Evolutionary conservation across 2,329 filamentous ascomycete genomes (phyloP), one percentile per base, ranked within the genome.

Genomic region (Beauveria pseudobassiana): DNA sequence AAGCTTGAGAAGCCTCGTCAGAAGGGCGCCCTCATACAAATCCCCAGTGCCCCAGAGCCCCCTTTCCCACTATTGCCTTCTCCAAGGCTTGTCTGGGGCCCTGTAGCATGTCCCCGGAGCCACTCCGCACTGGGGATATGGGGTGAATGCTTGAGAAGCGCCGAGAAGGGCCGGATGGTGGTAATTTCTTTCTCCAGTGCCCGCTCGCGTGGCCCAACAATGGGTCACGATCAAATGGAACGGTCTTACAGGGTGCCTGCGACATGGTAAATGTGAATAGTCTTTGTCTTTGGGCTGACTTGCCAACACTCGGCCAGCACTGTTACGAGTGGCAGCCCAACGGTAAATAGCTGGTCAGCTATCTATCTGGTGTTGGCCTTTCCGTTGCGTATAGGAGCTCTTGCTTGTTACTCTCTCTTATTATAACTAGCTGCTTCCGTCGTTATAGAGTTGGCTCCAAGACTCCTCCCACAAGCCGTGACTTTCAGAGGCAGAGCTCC

Each of bases 151-250:
- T 34, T 34, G 16, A 61, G 59, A 61, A 61, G 59, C 59, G 59
- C 59, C 59, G 59, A 61, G 59, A 55, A 61, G 59, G 59, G 59
- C 59, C 59, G 59, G 51, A 42, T 22, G 59, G 50, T 52, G 57
- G 42, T 48, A 60, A 48, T 60, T 60, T 53, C 26, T 24, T 53
- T 24, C 8, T 10, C 22, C 45, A 14, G 18, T 45, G 54, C 26
- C 43, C 51, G 51, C 51, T 40, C 38, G 52, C 48, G 48, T 50
- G 53, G 53, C 42, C 53, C 20, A 8, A 56, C 40, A 22, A 46
- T 20, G 7, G 53, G 24, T 10, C 34, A 38, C 34, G 12, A 38
- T 16, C 34, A 38, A 38, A 14, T 38, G 12, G 34, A 38, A 38
- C 34, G 1, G 30, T 38, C 34, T 14, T 38, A 5, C 30, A 38